These are phyloP conservation scores for Schizosaccharomyces octosporus DNA, from an alignment of 805 yeast genomes.

Conservation along the genomic window DNA sequence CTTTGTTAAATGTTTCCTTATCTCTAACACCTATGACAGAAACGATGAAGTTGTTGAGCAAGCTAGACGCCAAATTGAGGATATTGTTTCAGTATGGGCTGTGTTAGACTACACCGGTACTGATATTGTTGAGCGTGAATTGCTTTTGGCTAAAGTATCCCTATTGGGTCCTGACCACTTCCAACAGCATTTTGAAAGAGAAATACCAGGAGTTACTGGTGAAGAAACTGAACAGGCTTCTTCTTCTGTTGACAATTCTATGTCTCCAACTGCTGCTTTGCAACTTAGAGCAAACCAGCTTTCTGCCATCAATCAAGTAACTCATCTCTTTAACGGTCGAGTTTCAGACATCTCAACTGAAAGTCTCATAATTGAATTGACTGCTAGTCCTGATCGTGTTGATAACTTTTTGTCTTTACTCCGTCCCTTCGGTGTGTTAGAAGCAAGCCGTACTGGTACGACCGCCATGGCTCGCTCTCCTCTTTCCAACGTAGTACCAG, in stretches of 20 bases:
- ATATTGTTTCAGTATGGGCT: constrained; percentile 92
- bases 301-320: constrained; percentile 55
- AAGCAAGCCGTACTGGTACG: constrained; percentile 92
- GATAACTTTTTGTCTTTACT: constrained; percentile 65
- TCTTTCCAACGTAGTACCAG: not conserved
- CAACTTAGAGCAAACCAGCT: constrained; percentile 83
- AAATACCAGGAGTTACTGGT: constrained; percentile 6
- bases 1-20: not conserved
- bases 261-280: constrained; percentile 25
- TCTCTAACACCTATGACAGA: not conserved
- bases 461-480: constrained; percentile 87
- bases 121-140: constrained; percentile 74
- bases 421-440: constrained; percentile 89
- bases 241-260: constrained; percentile 14
- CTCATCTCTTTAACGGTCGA: constrained; percentile 75
- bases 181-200: constrained; percentile 15
- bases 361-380: constrained; percentile 78
- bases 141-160: constrained; percentile 74
- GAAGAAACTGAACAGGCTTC: constrained; percentile 12
- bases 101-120: constrained; percentile 82
- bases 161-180: constrained; percentile 94
- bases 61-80: constrained; percentile 94
- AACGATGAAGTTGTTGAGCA: constrained; percentile 81
- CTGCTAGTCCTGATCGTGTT: constrained; percentile 81
- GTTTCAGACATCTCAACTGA: constrained; percentile 79